phyloP scores from a whole-genome alignment of 441 rosid species.

The Populus tomentosa region DNA sequence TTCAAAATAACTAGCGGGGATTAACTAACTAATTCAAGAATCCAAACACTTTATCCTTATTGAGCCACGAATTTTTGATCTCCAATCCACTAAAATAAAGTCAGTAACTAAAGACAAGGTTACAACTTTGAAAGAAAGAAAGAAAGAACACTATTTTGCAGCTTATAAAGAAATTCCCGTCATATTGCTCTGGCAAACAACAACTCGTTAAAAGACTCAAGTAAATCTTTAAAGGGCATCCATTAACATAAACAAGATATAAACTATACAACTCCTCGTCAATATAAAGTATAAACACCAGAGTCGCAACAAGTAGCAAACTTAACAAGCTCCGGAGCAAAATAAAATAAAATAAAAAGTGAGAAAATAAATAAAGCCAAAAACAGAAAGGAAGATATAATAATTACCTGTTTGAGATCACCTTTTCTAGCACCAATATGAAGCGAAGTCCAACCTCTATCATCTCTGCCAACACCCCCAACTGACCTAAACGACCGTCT shows the following conservation, averaged over 20 bases:
- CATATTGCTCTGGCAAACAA: background rate
- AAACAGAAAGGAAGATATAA: background rate
- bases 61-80: background rate
- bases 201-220: background rate
- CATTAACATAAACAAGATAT: background rate
- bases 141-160: background rate
- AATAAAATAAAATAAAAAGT: background rate
- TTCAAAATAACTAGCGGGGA: background rate
- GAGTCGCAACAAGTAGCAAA: too few species aligned
- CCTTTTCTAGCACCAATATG: conserved; percentile 80
- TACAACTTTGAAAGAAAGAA: background rate
- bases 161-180: background rate
- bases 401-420: conserved; percentile 54
- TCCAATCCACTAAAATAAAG: background rate
- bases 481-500: conserved; percentile 44
- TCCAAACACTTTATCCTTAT: background rate
- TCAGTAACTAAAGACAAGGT: background rate
- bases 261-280: background rate
- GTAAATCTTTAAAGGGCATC: background rate
- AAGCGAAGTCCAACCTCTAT: conserved; percentile 84
- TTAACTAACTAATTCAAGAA: background rate
- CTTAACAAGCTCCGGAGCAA: background rate
- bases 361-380: background rate
- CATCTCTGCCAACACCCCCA: conserved; percentile 51
- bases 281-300: background rate